Percentiles rank a stretch among this genome's conserved stretches.
Conservation (phyloP, 2,329 filamentous ascomycete species). For the Emmonsiellopsis sp. region DNA sequence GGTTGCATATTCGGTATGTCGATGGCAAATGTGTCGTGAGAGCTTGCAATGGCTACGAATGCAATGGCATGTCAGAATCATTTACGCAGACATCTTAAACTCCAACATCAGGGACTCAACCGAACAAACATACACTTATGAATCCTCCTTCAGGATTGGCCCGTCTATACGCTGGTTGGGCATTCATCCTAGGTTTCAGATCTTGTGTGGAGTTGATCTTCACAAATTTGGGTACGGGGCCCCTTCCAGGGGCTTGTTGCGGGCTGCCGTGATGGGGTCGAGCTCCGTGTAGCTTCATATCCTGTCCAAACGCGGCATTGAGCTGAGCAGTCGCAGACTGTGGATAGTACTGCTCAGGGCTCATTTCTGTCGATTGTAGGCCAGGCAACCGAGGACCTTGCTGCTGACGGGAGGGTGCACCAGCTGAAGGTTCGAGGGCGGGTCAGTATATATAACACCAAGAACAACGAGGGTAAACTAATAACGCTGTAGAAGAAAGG, state of each 20-base stretch:
- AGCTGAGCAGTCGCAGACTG: slow-evolving; percentile 60
- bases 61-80: slow-evolving; percentile 11
- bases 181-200: slow-evolving; percentile 70
- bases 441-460: neutral
- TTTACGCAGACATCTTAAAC: slow-evolving; percentile 2
- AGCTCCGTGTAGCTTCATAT: slow-evolving; percentile 41
- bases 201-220: slow-evolving; percentile 65
- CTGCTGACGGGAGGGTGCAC: slow-evolving; percentile 32
- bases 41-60: slow-evolving; percentile 74
- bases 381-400: slow-evolving; percentile 59
- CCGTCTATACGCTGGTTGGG: slow-evolving; percentile 81
- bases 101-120: neutral
- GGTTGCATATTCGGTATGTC: slow-evolving; percentile 97
- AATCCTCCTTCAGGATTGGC: slow-evolving; percentile 96
- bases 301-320: slow-evolving; percentile 54
- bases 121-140: slow-evolving; percentile 64
- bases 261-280: slow-evolving; percentile 36
- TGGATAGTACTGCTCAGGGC: slow-evolving; percentile 61
- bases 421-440: slow-evolving; percentile 6
- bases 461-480: neutral
- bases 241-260: slow-evolving; percentile 37
- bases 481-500: neutral
- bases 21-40: slow-evolving; percentile 86
- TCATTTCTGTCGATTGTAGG: slow-evolving; percentile 59
- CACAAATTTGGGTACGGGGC: slow-evolving; percentile 78